These are phyloP conservation scores for Purpureocillium takamizusanense DNA, from an alignment of 2,329 filamentous ascomycete genomes.

Conservation along the genomic window DNA sequence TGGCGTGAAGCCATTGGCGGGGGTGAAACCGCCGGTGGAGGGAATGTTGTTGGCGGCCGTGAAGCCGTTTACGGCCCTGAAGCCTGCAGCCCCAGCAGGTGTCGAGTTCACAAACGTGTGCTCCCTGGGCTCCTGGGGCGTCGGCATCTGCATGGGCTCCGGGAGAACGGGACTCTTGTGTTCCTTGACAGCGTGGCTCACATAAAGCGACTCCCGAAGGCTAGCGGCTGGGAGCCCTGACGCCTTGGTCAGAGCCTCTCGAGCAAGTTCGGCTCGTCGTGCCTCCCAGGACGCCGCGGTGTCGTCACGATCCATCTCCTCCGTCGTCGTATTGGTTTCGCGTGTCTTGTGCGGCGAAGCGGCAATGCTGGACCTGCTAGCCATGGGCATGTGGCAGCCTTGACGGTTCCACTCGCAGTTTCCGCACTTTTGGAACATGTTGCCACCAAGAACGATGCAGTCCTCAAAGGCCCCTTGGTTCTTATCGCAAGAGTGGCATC, in stretches of 20 bases:
- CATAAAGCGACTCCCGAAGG: not conserved
- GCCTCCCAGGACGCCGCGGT: not conserved
- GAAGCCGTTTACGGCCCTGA: not conserved
- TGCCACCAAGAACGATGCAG: slow-evolving; percentile 33
- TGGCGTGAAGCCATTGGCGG: slow-evolving; percentile 19
- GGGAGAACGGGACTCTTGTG: slow-evolving; percentile 8
- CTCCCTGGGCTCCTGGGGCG: slow-evolving; percentile 15
- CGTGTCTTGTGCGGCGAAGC: too few relatives aligned
- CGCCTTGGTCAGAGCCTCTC: slow-evolving; percentile 3
- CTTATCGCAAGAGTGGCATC: slow-evolving; percentile 32
- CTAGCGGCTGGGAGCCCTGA: not conserved
- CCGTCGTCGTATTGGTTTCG: not conserved
- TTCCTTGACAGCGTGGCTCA: not conserved
- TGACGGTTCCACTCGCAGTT: slow-evolving; percentile 42
- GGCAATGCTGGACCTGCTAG: too few relatives aligned
- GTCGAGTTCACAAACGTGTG: slow-evolving; percentile 1
- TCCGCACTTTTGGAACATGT: slow-evolving; percentile 36
- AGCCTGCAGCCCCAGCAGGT: not conserved
- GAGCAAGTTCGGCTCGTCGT: not conserved
- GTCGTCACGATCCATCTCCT: slow-evolving; percentile 11
- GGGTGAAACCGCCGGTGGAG: not conserved
- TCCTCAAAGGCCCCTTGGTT: slow-evolving; percentile 34
- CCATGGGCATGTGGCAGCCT: slow-evolving; percentile 18
- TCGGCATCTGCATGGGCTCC: slow-evolving; percentile 16
- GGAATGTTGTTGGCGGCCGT: not conserved